Conservation (phyloP, 2,329 filamentous ascomycete species). For the Onygena corvina region DNA sequence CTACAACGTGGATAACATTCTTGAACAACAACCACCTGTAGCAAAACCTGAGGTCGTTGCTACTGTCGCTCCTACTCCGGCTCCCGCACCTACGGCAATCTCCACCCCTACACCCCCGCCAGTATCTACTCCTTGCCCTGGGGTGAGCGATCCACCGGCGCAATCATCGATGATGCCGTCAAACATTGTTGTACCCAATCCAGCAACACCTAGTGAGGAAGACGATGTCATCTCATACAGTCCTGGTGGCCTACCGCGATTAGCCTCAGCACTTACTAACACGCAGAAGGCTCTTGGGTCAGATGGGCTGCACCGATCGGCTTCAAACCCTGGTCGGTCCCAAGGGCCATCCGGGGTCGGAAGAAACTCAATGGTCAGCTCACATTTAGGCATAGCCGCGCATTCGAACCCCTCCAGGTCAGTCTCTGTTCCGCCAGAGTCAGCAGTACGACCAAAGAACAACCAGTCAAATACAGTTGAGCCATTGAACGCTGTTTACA, state of each 20-base stretch:
- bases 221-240: constrained; percentile 36
- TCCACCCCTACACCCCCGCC: not conserved
- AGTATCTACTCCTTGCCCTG: not conserved
- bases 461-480: constrained; percentile 16
- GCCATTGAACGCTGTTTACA: constrained; percentile 33
- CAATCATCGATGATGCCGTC: not conserved
- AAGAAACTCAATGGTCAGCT: not conserved
- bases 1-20: constrained; percentile 37
- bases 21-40: not conserved
- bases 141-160: not conserved
- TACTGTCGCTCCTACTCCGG: constrained; percentile 8
- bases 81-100: constrained; percentile 1
- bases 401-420: constrained; percentile 11
- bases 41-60: constrained; percentile 15
- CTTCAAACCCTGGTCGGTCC: constrained; percentile 18
- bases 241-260: constrained; percentile 42
- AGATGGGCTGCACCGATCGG: constrained; percentile 19
- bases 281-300: constrained; percentile 6
- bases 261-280: constrained; percentile 21
- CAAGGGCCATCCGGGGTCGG: not conserved
- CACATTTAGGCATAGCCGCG: constrained; percentile 4
- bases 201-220: constrained; percentile 7
- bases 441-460: constrained; percentile 12
- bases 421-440: constrained; percentile 16
- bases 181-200: constrained; percentile 3